phyloP scores from a whole-genome alignment of 2,329 filamentous ascomycete species.

The Microsporum canis region DNA sequence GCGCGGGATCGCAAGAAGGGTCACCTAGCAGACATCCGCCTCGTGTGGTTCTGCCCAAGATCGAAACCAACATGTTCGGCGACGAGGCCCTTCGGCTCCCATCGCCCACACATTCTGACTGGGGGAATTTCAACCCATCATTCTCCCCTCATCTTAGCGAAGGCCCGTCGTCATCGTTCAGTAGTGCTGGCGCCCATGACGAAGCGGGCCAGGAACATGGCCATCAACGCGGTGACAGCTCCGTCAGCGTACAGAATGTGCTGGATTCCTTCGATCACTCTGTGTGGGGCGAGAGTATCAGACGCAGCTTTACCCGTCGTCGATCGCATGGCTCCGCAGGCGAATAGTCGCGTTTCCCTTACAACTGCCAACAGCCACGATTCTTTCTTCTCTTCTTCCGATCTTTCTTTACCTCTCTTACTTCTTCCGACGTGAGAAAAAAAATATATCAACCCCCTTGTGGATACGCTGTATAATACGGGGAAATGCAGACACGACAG shows the following conservation, averaged over 20 bases:
- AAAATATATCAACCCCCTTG: not conserved
- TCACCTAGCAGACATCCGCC: conserved; percentile 36
- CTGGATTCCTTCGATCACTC: conserved; percentile 79
- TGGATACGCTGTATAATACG: not conserved
- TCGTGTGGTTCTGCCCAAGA: conserved; percentile 45
- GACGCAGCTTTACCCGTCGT: conserved; percentile 67
- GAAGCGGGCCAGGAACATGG: conserved; percentile 11
- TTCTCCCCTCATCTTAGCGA: conserved; percentile 23
- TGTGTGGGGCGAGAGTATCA: conserved; percentile 85
- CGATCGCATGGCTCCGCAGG: conserved; percentile 25
- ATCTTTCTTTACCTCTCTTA: not conserved
- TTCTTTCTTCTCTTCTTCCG: not conserved
- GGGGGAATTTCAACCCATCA: conserved; percentile 44
- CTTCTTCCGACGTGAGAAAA: not conserved
- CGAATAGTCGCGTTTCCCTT: not conserved
- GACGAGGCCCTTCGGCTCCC: conserved; percentile 24
- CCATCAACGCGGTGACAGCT: conserved; percentile 35
- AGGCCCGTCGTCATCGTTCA: not conserved
- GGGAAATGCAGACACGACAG: not conserved
- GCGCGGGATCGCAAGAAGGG: not conserved
- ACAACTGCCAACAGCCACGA: not conserved
- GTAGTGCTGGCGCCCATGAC: not conserved
- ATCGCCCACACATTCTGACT: conserved; percentile 36
- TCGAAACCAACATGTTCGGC: conserved; percentile 32
- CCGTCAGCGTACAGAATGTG: conserved; percentile 63